Percentiles rank a stretch among this genome's conserved stretches.
phyloP scores from a whole-genome alignment of 305 asterid genomes.

The Nicotiana rustica region DNA sequence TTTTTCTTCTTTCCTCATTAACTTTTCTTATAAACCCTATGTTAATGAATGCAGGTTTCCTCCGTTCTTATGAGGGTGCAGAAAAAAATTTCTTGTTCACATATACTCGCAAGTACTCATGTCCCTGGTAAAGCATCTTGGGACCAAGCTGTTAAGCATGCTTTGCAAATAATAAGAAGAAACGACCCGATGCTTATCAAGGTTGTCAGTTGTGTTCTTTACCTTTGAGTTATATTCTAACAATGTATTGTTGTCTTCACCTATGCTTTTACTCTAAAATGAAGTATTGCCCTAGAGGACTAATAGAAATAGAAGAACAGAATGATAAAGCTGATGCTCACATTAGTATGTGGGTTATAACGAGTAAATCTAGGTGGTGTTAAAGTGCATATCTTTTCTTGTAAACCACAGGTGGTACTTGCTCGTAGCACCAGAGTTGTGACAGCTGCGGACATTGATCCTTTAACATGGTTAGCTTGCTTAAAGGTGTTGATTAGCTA shows the following conservation, averaged over 20 bases:
- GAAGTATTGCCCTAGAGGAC: not conserved
- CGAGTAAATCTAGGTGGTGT: not conserved
- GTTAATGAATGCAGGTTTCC: slow-evolving; percentile 62
- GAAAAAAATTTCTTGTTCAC: slow-evolving; percentile 49
- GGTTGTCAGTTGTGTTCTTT: slow-evolving; percentile 49
- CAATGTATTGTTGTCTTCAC: not conserved
- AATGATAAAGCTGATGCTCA: slow-evolving; percentile 19
- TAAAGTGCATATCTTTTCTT: slow-evolving; percentile 32
- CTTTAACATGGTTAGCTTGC: slow-evolving; percentile 75
- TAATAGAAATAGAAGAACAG: not conserved
- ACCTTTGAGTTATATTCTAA: not conserved
- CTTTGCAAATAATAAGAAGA: slow-evolving; percentile 68
- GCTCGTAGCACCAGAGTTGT: slow-evolving; percentile 92
- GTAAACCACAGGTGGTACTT: slow-evolving; percentile 75
- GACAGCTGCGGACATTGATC: slow-evolving; percentile 72
- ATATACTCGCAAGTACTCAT: slow-evolving; percentile 61
- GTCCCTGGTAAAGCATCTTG: slow-evolving; percentile 75
- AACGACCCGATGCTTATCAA: slow-evolving; percentile 67
- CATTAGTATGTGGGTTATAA: not conserved
- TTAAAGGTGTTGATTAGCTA: slow-evolving; percentile 59
- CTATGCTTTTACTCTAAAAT: slow-evolving; percentile 15
- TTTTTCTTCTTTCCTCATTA: slow-evolving; percentile 18
- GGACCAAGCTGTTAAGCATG: slow-evolving; percentile 77
- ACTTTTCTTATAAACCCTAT: not conserved
- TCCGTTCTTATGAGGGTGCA: slow-evolving; percentile 50